Evolutionary conservation across 2,329 filamentous ascomycete species (phyloP).

Genomic region (Colletotrichum higginsianum): DNA sequence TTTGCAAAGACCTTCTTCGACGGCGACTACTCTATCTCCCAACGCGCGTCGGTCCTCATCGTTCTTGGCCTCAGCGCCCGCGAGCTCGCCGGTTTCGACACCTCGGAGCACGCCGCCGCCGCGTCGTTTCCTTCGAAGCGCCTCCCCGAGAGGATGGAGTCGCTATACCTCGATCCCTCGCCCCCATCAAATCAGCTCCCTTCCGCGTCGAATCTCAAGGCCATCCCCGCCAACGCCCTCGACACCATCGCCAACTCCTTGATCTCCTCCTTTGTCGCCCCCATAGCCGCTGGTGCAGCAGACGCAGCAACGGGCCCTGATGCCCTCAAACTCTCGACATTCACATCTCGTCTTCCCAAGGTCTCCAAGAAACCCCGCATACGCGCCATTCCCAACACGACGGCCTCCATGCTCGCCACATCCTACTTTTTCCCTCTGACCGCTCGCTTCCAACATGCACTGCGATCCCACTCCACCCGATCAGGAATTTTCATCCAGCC

Average conservation of each 20-base stretch:
- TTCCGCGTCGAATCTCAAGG: conserved; percentile 59
- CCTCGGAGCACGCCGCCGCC: conserved; percentile 64
- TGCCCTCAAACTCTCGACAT: conserved; percentile 89
- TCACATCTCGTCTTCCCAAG: conserved; percentile 79
- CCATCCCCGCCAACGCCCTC: conserved; percentile 72
- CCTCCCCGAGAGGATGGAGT: conserved; percentile 81
- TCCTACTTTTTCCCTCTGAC: conserved; percentile 91
- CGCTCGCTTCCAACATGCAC: conserved; percentile 81
- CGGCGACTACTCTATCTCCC: conserved; percentile 90
- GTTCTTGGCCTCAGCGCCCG: conserved; percentile 86
- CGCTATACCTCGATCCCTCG: conserved; percentile 70
- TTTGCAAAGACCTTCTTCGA: conserved; percentile 89
- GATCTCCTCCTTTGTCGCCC: conserved; percentile 81
- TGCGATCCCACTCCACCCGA: conserved; percentile 58
- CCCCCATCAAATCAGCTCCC: conserved; percentile 42
- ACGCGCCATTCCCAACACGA: conserved; percentile 79
- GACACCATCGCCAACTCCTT: conserved; percentile 78
- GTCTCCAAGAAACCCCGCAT: conserved; percentile 56
- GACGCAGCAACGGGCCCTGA: conserved; percentile 85
- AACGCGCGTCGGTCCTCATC: conserved; percentile 86
- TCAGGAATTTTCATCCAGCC: conserved; percentile 78
- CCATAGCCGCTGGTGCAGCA: conserved; percentile 85
- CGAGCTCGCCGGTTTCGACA: conserved; percentile 85
- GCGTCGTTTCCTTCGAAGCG: conserved; percentile 84
- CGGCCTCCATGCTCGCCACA: conserved; percentile 81